These are phyloP conservation scores for Vaccinium macrocarpon DNA, from an alignment of 148 eudicot genomes.

Conservation along the genomic window DNA sequence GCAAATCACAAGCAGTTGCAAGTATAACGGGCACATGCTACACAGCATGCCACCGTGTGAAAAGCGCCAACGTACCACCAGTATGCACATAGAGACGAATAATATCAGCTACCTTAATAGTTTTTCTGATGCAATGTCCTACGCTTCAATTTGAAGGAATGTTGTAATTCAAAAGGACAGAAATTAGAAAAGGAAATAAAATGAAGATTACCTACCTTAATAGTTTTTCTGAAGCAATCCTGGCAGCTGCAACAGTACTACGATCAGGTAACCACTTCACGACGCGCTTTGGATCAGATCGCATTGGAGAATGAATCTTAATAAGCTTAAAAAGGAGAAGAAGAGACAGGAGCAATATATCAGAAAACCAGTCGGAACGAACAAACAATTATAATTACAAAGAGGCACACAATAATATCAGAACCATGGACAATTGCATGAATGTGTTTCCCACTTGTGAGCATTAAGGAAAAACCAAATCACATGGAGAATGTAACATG, in stretches of 20 bases:
- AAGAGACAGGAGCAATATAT: neutral
- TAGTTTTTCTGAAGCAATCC: slow-evolving; percentile 77
- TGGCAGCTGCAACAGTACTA: slow-evolving; percentile 58
- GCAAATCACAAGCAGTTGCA: neutral
- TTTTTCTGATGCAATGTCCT: neutral
- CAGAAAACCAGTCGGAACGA: slow-evolving; percentile 3
- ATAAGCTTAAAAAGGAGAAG: slow-evolving; percentile 50
- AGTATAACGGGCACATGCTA: neutral
- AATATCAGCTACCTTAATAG: neutral
- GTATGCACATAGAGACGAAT: neutral
- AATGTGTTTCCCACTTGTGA: neutral
- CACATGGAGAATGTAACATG: neutral
- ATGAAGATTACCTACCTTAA: slow-evolving; percentile 46
- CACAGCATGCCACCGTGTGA: neutral
- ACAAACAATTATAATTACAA: neutral
- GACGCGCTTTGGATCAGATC: slow-evolving; percentile 78
- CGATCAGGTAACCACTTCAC: slow-evolving; percentile 82
- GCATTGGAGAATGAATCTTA: slow-evolving; percentile 96
- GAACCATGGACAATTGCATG: neutral
- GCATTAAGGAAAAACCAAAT: neutral
- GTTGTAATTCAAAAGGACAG: neutral
- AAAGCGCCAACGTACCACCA: neutral
- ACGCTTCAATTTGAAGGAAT: neutral
- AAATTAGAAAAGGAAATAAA: slow-evolving; percentile 1
- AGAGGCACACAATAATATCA: neutral